Conservation (phyloP, 2,329 filamentous ascomycete genomes). For the Diaporthe eres region DNA sequence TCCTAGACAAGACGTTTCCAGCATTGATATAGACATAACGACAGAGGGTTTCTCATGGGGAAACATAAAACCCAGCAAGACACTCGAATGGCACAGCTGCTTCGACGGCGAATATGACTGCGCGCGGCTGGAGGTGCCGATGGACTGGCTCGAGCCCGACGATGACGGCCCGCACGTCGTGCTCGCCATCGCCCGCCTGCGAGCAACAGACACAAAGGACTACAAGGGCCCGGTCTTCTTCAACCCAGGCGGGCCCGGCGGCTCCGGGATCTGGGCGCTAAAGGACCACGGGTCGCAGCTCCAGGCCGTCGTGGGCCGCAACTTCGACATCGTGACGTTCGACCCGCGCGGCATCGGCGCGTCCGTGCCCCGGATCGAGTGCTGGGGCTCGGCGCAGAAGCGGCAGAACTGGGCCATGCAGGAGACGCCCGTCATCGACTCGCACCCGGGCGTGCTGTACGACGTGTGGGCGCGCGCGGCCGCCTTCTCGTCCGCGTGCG, state of each 20-base stretch:
- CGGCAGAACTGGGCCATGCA: conserved; percentile 59
- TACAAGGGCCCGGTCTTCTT: conserved; percentile 55
- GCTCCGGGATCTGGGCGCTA: conserved; percentile 58
- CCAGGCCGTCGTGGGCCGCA: conserved; percentile 63
- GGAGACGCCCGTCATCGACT: conserved; percentile 61
- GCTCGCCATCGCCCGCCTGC: conserved; percentile 55
- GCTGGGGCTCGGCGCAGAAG: conserved; percentile 61
- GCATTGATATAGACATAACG: not conserved
- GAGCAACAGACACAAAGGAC: conserved; percentile 47
- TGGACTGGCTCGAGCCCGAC: conserved; percentile 57
- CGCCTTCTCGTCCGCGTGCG: conserved; percentile 60
- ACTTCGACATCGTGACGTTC: conserved; percentile 66
- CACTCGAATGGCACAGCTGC: conserved; percentile 53
- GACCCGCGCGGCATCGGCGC: conserved; percentile 67
- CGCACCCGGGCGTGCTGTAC: conserved; percentile 61
- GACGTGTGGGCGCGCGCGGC: conserved; percentile 60
- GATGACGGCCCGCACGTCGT: conserved; percentile 51
- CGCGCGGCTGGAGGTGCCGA: conserved; percentile 55
- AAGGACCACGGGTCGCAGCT: conserved; percentile 51
- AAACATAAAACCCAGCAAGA: conserved; percentile 50
- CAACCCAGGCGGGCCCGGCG: conserved; percentile 63
- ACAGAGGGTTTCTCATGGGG: conserved; percentile 32
- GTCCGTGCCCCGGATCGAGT: conserved; percentile 65
- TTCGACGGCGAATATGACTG: conserved; percentile 54
- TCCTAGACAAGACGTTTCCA: conserved; percentile 36